Evolutionary conservation across 164 flowering plant genomes (phyloP), one percentile per base, ranked within the genome.

Genomic region (Platanus orientalis): DNA sequence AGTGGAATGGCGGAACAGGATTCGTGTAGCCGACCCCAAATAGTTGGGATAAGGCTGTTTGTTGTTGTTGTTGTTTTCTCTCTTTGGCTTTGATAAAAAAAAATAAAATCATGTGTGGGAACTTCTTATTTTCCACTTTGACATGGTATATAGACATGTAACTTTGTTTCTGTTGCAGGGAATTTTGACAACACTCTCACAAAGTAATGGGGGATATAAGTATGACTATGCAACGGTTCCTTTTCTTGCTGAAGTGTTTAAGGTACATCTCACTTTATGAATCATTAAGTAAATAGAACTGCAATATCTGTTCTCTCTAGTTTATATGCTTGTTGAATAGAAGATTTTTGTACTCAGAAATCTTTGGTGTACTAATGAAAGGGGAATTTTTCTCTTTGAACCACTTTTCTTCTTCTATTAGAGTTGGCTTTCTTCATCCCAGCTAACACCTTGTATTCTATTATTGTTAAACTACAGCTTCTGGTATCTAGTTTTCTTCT

Each of bases 191-290:
- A 84, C 97, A 17, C 79, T 90, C 14, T 92, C 95, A 12, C 96
- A 92, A 73, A 93, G 82, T 61, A 77, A 90, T 77, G 92, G 97
- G 7, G 77, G 76, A 20, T 93, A 93, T 65, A 76, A 75, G 53
- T 92, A 90, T 73, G 98, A 90, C 63, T 92, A 88, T 70, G 95
- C 98, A 2, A 90, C 97, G 10, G 87, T 93, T 69, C 98, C 98
- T 54, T 93, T 93, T 75, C 96, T 94, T 45, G 97, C 97, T 58
- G 99, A 94, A 73, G 84, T 88, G 66, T 88, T 85, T 58, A 94
- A 94, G 99, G 99, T 91, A 68, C 20, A 62, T 69, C 47, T 56
- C 14, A 25, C 23, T 32, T 30, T 45, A 10, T 34, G 29, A 50
- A 7, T 23, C 5, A 1, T 42, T 17, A 12, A n/a, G 9, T 16